Evolutionary conservation across 2,329 filamentous ascomycete genomes (phyloP), one percentile per base, ranked within the genome.

Genomic region (Eutypella sp.): DNA sequence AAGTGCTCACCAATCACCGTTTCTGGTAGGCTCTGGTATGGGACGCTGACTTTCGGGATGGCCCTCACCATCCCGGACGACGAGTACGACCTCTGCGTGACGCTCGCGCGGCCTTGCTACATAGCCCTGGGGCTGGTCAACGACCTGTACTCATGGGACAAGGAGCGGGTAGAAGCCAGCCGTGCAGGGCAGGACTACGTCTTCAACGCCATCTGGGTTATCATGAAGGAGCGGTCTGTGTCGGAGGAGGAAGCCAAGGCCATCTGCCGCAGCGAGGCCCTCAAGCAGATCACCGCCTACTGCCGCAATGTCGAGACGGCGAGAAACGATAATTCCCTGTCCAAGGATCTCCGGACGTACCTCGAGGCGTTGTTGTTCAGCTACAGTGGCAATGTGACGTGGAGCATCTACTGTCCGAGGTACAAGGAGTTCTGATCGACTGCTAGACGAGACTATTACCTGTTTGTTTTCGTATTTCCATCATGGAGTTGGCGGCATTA

Each of bases 121-220:
- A 50, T 53, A 9, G 59, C 59, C n/a, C 40, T 62, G 13, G 56
- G 57, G 5, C 57, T 71, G 8, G 59, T 56, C 8, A 71, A 71
- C 42, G 67, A 71, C 49, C 53, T 72, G 9, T 69, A 59, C 44
- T 71, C 68, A 1, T 69, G 57, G 55, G 51, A 62, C 16, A 68
- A 67, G 40, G 63, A 69, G 44, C 49, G 45, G 15, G 48, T 62
- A 15, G 66, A 57, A 4, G 64, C 66, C 8, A 37, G 47, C 31
- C 7, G 19, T 10, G 43, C 40, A 4, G 59, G 57, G 3, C 48
- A 57, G 15, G 42, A 50, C 31, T 47, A 65, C 44, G 65, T 69
- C 3, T 54, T 64, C 42, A 72, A 72, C 42, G 65, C 63, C 3
- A 52, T 71, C 22, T 69, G 61, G 62, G 63, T 70, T 22, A 51